phyloP scores from a whole-genome alignment of 2,329 filamentous ascomycete species.

The Epichloe scottii region DNA sequence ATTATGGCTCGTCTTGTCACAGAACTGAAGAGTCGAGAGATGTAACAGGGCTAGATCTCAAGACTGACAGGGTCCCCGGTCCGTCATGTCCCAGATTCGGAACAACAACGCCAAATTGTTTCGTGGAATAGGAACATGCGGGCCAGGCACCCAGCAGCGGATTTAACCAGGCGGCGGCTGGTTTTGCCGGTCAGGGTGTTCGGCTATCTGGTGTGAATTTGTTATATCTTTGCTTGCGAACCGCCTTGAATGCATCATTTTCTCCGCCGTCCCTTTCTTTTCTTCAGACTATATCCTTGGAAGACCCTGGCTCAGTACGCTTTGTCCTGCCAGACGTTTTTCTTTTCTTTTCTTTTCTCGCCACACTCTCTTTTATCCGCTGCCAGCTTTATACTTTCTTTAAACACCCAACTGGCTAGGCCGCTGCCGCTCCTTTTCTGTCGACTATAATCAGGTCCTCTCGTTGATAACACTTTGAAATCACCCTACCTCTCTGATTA shows the following conservation, averaged over 20 bases:
- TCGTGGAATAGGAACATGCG: slow-evolving; percentile 8
- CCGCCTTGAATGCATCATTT: background rate
- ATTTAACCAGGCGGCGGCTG: background rate
- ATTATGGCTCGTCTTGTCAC: slow-evolving; percentile 10
- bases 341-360: slow-evolving; percentile 8
- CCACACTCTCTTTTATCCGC: slow-evolving; percentile 13
- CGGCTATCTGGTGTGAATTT: background rate
- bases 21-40: slow-evolving; percentile 9
- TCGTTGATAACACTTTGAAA: background rate
- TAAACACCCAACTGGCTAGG: slow-evolving; percentile 43
- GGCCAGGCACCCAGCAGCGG: background rate
- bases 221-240: slow-evolving; percentile 9
- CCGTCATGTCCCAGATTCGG: slow-evolving; percentile 8
- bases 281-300: slow-evolving; percentile 5
- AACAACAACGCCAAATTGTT: slow-evolving; percentile 11
- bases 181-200: background rate
- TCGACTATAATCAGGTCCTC: background rate
- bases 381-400: slow-evolving; percentile 19
- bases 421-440: slow-evolving; percentile 40
- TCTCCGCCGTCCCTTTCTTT: slow-evolving; percentile 2
- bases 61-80: slow-evolving; percentile 8
- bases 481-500: background rate
- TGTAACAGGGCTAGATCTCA: slow-evolving; percentile 19
- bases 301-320: slow-evolving; percentile 6
- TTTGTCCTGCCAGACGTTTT: slow-evolving; percentile 16